Percentiles rank a stretch among this genome's conserved stretches.
Conservation (phyloP, 1,284 basidiomycete genomes). For the Xanthoconium separans region DNA sequence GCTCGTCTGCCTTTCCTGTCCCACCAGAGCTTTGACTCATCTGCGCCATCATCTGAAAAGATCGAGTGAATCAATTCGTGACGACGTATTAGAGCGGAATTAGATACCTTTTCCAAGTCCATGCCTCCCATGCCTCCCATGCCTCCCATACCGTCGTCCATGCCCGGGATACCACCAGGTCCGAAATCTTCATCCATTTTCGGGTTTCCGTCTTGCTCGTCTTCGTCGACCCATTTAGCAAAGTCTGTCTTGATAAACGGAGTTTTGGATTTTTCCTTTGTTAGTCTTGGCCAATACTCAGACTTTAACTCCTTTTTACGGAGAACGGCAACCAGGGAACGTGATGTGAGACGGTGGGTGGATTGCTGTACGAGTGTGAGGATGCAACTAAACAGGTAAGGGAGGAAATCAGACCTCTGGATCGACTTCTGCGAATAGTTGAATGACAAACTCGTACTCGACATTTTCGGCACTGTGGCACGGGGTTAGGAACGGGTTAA, state of each 20-base stretch:
- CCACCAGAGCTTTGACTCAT: conserved; percentile 35
- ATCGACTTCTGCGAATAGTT: conserved; percentile 71
- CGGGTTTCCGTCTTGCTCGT: conserved; percentile 78
- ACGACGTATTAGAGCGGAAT: neutral
- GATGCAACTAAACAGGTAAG: neutral
- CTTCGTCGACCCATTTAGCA: conserved; percentile 92
- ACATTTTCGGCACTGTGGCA: conserved; percentile 53
- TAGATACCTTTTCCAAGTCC: conserved; percentile 57
- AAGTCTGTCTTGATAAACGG: conserved; percentile 91
- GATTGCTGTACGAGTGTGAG: conserved; percentile 54
- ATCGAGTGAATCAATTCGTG: conserved; percentile 10
- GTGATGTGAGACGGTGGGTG: conserved; percentile 58
- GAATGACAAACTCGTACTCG: conserved; percentile 71
- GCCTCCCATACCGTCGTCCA: conserved; percentile 22
- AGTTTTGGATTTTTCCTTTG: conserved; percentile 80
- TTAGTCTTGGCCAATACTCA: conserved; percentile 89
- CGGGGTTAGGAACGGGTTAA: conserved; percentile 7
- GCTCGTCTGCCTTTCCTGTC: conserved; percentile 34
- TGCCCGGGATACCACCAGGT: conserved; percentile 42
- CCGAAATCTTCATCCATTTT: conserved; percentile 44
- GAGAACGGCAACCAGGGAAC: conserved; percentile 65
- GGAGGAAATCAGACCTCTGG: conserved; percentile 57
- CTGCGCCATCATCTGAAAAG: conserved; percentile 56
- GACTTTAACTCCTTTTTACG: conserved; percentile 75
- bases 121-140: conserved; percentile 24